Evolutionary conservation across 2,329 filamentous ascomycete genomes (phyloP).

Genomic region (Cladosporium colombiae): DNA sequence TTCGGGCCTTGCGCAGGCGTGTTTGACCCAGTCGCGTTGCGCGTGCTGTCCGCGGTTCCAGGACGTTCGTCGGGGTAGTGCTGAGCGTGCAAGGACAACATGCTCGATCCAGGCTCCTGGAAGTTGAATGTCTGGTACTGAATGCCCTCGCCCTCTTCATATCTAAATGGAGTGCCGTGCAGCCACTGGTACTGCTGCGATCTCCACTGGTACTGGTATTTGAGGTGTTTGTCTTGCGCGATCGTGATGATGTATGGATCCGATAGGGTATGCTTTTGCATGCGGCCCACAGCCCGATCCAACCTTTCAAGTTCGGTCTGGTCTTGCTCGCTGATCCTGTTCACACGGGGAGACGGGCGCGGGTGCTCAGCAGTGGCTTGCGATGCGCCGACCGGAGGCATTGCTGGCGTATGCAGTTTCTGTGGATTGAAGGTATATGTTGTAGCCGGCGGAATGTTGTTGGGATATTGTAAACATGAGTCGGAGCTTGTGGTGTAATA

Average conservation of each 20-base stretch:
- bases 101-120: slow-evolving; percentile 52
- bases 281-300: slow-evolving; percentile 45
- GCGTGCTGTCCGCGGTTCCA: slow-evolving; percentile 34
- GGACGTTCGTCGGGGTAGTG: slow-evolving; percentile 32
- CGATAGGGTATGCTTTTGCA: slow-evolving; percentile 42
- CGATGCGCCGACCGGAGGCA: slow-evolving; percentile 15
- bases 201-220: slow-evolving; percentile 46
- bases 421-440: not conserved
- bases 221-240: slow-evolving; percentile 40
- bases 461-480: not conserved
- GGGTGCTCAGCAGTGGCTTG: slow-evolving; percentile 13
- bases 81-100: slow-evolving; percentile 32
- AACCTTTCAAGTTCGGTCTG: slow-evolving; percentile 42
- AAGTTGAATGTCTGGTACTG: slow-evolving; percentile 65
- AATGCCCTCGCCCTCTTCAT: slow-evolving; percentile 56
- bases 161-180: slow-evolving; percentile 53
- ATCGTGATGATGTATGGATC: slow-evolving; percentile 51
- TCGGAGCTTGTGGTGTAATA: not conserved
- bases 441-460: not conserved
- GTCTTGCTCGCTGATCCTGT: slow-evolving; percentile 27
- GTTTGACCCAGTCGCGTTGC: slow-evolving; percentile 14
- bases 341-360: not conserved
- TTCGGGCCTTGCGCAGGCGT: slow-evolving; percentile 42
- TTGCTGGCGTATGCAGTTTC: not conserved
- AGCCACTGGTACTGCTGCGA: slow-evolving; percentile 45